A percentile compares a stretch with the other conserved stretches of the same genome.
Conservation (phyloP, 2,329 filamentous ascomycete species). For the Aurifilum marmelostoma region DNA sequence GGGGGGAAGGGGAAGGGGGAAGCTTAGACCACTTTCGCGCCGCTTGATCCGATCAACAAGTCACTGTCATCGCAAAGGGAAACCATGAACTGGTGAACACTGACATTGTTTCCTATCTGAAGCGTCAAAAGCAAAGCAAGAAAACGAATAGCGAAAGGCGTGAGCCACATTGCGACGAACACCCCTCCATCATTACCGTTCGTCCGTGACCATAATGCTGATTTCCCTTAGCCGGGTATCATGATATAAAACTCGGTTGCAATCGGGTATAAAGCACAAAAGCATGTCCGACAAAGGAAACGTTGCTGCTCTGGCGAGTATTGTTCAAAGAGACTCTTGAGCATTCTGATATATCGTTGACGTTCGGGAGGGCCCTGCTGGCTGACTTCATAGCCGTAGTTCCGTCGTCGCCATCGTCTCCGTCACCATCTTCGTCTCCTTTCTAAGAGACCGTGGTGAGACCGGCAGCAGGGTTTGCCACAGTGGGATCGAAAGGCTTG, state of each 20-base stretch:
- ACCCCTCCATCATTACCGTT: conserved; percentile 8
- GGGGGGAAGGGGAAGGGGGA: too few species aligned
- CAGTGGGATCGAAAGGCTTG: conserved; percentile 14
- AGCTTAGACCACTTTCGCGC: too few species aligned
- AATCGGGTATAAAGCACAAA: conserved; percentile 25
- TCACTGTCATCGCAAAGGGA: too few species aligned
- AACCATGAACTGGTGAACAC: not conserved
- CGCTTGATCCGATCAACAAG: too few species aligned
- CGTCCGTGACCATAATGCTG: conserved; percentile 7
- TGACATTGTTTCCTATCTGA: conserved; percentile 8
- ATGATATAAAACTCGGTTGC: conserved; percentile 14
- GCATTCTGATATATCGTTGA: conserved; percentile 22
- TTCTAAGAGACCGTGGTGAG: conserved; percentile 15
- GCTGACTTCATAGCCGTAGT: not conserved
- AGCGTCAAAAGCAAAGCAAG: not conserved
- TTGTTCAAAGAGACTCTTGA: not conserved
- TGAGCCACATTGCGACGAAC: not conserved
- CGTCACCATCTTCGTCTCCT: not conserved
- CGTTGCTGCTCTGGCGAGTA: not conserved
- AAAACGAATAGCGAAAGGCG: not conserved
- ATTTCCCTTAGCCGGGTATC: conserved; percentile 25
- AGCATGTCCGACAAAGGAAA: conserved; percentile 20
- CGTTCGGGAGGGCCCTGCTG: conserved; percentile 8
- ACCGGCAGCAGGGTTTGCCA: conserved; percentile 6
- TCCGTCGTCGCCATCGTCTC: not conserved